phyloP scores from a whole-genome alignment of 176 grass and related monocot genomes.

The Aegilops longissima region DNA sequence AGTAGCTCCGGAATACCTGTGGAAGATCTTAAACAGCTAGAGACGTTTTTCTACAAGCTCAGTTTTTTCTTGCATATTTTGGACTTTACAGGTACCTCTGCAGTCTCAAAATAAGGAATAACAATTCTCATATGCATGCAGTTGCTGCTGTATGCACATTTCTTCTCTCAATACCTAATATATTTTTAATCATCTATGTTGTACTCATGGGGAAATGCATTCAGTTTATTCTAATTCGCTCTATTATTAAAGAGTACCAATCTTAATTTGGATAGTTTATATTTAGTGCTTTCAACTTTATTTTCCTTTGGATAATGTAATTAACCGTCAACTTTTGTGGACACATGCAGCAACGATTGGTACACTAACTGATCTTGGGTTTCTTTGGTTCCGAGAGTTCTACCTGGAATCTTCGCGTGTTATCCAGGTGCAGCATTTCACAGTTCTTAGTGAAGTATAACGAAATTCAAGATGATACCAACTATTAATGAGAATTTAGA shows the following conservation, averaged over 20 bases:
- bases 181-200: constrained; percentile 11
- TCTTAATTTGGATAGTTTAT: not conserved
- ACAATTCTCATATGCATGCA: constrained; percentile 13
- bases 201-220: not conserved
- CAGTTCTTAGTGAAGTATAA: constrained; percentile 4
- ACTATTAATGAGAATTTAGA: constrained; percentile 10
- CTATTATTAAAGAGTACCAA: not conserved
- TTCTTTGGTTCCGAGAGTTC: constrained; percentile 99
- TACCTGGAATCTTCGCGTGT: constrained; percentile 99
- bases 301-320: constrained; percentile 9
- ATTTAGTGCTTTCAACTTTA: not conserved
- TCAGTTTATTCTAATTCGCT: not conserved
- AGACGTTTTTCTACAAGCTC: constrained; percentile 99
- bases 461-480: constrained; percentile 21
- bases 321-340: constrained; percentile 30
- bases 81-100: constrained; percentile 79
- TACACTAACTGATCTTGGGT: constrained; percentile 92
- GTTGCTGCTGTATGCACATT: not conserved
- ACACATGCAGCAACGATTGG: constrained; percentile 90
- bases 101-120: constrained; percentile 23
- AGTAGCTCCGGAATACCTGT: constrained; percentile 94
- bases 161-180: not conserved
- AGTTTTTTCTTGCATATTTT: constrained; percentile 99
- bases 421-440: constrained; percentile 70
- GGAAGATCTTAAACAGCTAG: constrained; percentile 95